Evolutionary conservation across 75 land plant genomes (phyloP), one percentile per base, ranked within the genome.

Genomic region (Larix kaempferi): DNA sequence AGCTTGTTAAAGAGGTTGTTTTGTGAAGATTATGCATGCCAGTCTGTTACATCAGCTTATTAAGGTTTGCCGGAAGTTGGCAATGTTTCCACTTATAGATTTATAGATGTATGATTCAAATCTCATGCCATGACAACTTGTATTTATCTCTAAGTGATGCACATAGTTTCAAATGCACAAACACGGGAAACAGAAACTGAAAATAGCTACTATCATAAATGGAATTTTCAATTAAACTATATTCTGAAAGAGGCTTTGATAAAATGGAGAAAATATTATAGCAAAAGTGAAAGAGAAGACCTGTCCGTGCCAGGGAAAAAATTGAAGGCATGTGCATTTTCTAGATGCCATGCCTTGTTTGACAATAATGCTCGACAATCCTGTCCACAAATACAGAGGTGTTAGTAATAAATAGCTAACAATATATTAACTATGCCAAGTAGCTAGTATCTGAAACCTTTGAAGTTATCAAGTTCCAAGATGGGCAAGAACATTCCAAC

Each of bases 271-370:
- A 35, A 33, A 52, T 25, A 23, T 23, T 80, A 49, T 61, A 74
- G 73, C 12, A 39, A 71, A 52, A n/a, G 52, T n/a, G 33, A 69
- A 25, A 27, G 63, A 56, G 17, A 71, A 59, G 66, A 94, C 99
- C 98, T 97, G 64, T 98, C 85, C 12, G 99, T 98, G 52, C 99
- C 99, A 63, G 99, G 99, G 77, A 98, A 98, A 81, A 98, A 91
- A 80, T 98, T 98, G 84, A 87, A 98, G 29, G 95, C 99, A 82
- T 93, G 90, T 57, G 89, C 99, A 80, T 88, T 86, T 6, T 91
- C 85, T 80, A 98, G 78, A 80, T 91, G 90, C 99, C 99, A 98
- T 19, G 82, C 81, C 66, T 90, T 89, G 11, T 73, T 78, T 19
- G 95, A 84, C 62, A 92, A 59, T 72, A 98, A 80, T 27, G 88